A percentile compares a stretch with the other conserved stretches of the same genome.
phyloP scores from a whole-genome alignment of 108 stramenopile genomes.

The Skeletonema menzelii region DNA sequence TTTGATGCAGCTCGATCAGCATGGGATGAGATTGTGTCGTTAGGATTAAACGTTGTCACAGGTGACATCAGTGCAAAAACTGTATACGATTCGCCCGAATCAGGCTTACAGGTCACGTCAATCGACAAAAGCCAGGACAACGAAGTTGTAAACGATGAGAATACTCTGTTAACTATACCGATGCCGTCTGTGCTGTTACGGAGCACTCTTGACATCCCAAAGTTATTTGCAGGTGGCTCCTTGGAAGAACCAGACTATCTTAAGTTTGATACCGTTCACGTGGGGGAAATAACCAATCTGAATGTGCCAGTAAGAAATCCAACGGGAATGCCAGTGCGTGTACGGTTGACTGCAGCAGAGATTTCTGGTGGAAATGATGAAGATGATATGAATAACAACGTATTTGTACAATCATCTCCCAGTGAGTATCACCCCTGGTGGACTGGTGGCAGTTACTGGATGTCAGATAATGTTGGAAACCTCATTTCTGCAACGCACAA shows the following conservation, averaged over 20 bases:
- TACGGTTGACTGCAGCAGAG: slow-evolving; percentile 53
- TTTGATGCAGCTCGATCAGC: slow-evolving; percentile 18
- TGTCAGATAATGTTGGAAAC: slow-evolving; percentile 57
- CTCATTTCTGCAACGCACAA: slow-evolving; percentile 76
- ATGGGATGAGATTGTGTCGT: slow-evolving; percentile 25
- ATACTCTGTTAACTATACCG: slow-evolving; percentile 27
- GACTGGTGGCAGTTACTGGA: slow-evolving; percentile 66
- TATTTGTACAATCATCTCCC: slow-evolving; percentile 26
- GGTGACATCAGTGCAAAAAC: slow-evolving; percentile 34
- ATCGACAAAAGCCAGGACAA: not conserved
- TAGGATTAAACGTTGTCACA: slow-evolving; percentile 35
- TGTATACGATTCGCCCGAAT: slow-evolving; percentile 3
- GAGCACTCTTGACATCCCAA: slow-evolving; percentile 54
- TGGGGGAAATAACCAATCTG: slow-evolving; percentile 44
- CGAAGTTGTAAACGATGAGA: not conserved
- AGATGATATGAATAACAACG: slow-evolving; percentile 8
- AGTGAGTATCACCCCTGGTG: slow-evolving; percentile 61
- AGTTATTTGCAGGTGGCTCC: slow-evolving; percentile 39
- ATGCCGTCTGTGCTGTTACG: slow-evolving; percentile 55
- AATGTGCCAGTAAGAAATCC: slow-evolving; percentile 67
- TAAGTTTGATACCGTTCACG: slow-evolving; percentile 60
- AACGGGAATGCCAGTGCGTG: slow-evolving; percentile 62
- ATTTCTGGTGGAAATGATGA: slow-evolving; percentile 15
- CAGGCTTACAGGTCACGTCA: not conserved
- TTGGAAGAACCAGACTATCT: slow-evolving; percentile 27